phyloP scores from a whole-genome alignment of 2,329 filamentous ascomycete genomes.

The Penicillium sp. region DNA sequence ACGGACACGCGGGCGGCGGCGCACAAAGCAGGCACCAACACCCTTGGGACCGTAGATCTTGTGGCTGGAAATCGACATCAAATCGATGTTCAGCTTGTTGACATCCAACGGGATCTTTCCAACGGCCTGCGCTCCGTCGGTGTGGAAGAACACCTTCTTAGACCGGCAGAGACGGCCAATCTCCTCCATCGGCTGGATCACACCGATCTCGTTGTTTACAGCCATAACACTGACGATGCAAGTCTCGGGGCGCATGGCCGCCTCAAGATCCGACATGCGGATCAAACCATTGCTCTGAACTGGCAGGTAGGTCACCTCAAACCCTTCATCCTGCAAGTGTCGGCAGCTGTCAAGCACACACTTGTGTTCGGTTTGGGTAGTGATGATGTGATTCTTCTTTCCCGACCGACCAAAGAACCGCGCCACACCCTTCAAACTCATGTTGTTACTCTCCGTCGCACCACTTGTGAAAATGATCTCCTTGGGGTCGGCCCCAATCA shows the following conservation, averaged over 20 bases:
- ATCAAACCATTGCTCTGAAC: constrained; percentile 85
- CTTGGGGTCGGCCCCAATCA: constrained; percentile 93
- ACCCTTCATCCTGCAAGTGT: constrained; percentile 94
- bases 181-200: constrained; percentile 92
- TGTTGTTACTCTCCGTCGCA: constrained; percentile 98
- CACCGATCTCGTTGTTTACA: constrained; percentile 98
- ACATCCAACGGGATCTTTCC: constrained; percentile 97
- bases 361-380: constrained; percentile 97
- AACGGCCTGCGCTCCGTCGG: constrained; percentile 93
- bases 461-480: constrained; percentile 99
- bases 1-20: constrained; percentile 86
- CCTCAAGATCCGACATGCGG: constrained; percentile 77
- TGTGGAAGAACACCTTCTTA: constrained; percentile 97
- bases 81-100: constrained; percentile 94
- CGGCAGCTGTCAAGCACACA: constrained; percentile 96
- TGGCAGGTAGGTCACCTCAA: constrained; percentile 93
- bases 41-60: constrained; percentile 99
- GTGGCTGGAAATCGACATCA: constrained; percentile 98
- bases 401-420: constrained; percentile 88
- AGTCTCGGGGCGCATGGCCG: constrained; percentile 86
- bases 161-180: constrained; percentile 88
- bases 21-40: constrained; percentile 92
- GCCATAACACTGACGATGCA: constrained; percentile 95
- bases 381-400: constrained; percentile 99
- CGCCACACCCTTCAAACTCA: constrained; percentile 98